phyloP scores from a whole-genome alignment of 371 early-diverging fungal species.

The Chytridium lagenaria region DNA sequence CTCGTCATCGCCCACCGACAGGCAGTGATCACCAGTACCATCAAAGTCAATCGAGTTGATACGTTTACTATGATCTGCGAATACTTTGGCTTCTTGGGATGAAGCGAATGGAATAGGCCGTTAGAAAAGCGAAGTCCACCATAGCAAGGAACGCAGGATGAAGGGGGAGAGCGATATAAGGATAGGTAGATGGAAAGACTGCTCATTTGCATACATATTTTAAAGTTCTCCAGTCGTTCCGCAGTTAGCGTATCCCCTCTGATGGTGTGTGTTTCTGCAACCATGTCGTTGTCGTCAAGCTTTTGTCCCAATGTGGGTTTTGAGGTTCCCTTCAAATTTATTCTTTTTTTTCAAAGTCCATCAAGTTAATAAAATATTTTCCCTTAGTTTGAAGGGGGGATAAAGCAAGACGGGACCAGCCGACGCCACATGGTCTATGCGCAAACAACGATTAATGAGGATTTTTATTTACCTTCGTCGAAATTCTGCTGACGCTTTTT shows the following conservation, averaged over 20 bases:
- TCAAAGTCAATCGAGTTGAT: conserved; percentile 82
- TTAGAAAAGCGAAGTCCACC: no score
- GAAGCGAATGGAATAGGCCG: background rate
- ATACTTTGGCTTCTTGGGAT: conserved; percentile 62
- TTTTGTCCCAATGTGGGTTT: background rate
- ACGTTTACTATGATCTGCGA: conserved; percentile 67
- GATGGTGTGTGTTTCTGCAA: background rate
- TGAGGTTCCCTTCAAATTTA: background rate
- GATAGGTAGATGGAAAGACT: no score
- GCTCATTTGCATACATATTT: conserved; percentile 1
- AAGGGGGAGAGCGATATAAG: no score
- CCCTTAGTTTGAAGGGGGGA: no score
- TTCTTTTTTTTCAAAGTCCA: no score
- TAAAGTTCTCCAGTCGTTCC: background rate
- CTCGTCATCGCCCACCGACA: conserved; percentile 82
- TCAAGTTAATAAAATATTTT: no score
- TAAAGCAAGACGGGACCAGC: no score
- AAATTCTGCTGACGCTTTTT: no score
- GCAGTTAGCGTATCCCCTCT: background rate
- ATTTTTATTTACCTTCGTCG: no score
- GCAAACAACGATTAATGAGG: no score
- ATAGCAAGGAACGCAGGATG: no score
- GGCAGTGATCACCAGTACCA: conserved; percentile 69
- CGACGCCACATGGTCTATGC: no score
- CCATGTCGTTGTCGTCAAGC: background rate